phyloP scores from a whole-genome alignment of 140 eudicot species.

The Anethum foeniculum region DNA sequence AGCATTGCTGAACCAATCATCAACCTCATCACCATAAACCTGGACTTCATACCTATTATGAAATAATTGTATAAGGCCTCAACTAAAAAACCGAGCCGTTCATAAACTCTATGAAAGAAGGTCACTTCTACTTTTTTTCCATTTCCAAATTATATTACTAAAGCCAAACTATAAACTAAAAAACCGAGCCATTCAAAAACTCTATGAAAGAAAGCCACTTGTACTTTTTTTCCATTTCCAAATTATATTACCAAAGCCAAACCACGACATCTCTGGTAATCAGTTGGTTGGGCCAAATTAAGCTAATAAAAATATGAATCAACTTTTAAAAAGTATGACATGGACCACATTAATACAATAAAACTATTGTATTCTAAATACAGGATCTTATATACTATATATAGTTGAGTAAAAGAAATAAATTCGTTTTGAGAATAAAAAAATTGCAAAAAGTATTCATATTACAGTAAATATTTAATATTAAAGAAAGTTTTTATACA shows the following conservation, averaged over 20 bases:
- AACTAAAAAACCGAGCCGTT: background rate
- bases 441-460: too few relatives aligned
- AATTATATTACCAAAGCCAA: background rate
- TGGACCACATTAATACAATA: background rate
- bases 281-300: background rate
- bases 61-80: background rate
- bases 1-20: conserved; percentile 79
- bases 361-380: too few relatives aligned
- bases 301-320: background rate
- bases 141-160: background rate
- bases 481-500: background rate
- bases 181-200: too few relatives aligned
- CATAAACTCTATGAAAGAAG: background rate
- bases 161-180: background rate
- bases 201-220: background rate
- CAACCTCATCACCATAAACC: conserved; percentile 49
- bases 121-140: background rate
- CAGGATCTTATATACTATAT: too few relatives aligned
- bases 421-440: too few relatives aligned
- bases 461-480: background rate
- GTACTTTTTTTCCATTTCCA: background rate
- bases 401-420: background rate
- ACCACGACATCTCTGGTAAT: background rate
- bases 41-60: conserved; percentile 57
- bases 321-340: background rate